phyloP scores from a whole-genome alignment of 768 basidiomycete genomes.

The Podaxis sp. region DNA sequence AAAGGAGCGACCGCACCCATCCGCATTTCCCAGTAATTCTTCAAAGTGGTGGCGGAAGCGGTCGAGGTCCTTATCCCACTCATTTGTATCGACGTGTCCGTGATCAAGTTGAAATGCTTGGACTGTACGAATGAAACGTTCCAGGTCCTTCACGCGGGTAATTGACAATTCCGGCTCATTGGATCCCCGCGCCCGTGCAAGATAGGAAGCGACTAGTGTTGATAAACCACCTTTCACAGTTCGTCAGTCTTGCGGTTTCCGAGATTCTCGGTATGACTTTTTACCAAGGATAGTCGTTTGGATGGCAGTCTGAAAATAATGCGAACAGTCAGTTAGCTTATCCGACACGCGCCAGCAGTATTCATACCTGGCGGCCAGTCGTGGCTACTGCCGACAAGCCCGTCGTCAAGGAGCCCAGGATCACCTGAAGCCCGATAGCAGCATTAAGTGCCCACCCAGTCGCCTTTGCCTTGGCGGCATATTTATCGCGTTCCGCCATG shows the following conservation, averaged over 20 bases:
- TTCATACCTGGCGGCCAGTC: conserved; percentile 37
- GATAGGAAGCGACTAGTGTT: conserved; percentile 68
- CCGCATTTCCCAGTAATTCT: conserved; percentile 28
- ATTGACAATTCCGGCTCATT: conserved; percentile 69
- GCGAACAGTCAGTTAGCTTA: not conserved
- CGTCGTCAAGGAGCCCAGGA: conserved; percentile 66
- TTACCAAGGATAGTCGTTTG: conserved; percentile 37
- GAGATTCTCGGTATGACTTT: not conserved
- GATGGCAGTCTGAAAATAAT: conserved; percentile 30
- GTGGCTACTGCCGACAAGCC: conserved; percentile 51
- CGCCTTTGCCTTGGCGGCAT: conserved; percentile 41
- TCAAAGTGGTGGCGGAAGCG: conserved; percentile 24
- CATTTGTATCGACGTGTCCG: conserved; percentile 38
- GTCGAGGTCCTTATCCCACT: conserved; percentile 30
- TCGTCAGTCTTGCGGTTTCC: not conserved
- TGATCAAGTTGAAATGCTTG: conserved; percentile 57
- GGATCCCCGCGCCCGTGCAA: conserved; percentile 67
- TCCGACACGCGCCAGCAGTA: not conserved
- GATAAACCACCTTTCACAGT: conserved; percentile 51
- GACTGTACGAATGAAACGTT: conserved; percentile 64
- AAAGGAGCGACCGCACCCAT: conserved; percentile 18
- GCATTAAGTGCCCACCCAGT: conserved; percentile 37
- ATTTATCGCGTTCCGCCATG: conserved; percentile 42
- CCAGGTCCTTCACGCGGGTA: conserved; percentile 54
- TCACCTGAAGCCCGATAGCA: conserved; percentile 62